Evolutionary conservation across 176 grass and related monocot species (phyloP), one percentile per base, ranked within the genome.

Genomic region (Musa troglodytarum): DNA sequence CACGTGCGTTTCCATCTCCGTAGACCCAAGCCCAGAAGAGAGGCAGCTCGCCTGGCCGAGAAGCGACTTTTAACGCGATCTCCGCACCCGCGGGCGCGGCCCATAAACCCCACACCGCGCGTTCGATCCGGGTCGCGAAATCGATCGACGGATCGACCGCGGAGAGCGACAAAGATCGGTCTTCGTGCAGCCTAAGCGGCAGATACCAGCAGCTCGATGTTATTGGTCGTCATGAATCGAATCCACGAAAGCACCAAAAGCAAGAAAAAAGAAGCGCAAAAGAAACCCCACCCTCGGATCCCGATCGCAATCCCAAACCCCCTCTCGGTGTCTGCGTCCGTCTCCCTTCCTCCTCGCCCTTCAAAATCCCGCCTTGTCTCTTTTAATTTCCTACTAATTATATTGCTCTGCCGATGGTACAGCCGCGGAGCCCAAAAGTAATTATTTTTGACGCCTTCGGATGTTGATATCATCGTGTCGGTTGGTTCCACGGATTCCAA

Each of bases 191-290:
- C 34, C 2, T 43, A 43, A 43, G 34, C 34, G 34, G 34, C 34
- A 43, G 34, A 43, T 14, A 10, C 28, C 29, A 10, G 29, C 8
- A 69, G 61, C 9, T 63, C 22, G 3, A 34, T 69, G 29, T 49
- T 49, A 69, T 69, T 49, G n/a, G n/a, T 19, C 11, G 66, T 49
- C 66, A 69, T 69, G 66, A 69, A 69, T 69, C 66, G 66, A 19
- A 69, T 69, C 66, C 9, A 9, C 28, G 0, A 69, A 69, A 49
- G 15, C 66, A 34, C 12, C 14, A 69, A 69, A 49, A n/a, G 29
- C 15, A 69, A 69, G 66, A 69, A 49, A 49, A 69, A 69, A 69
- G 29, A 69, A 69, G 16, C 26, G 29, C 26, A 69, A 69, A 69
- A 49, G 19, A 49, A 21, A 49, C 49, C 66, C 29, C 26, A 69